Base-by-base conservation (phyloP, 306 rosid genomes). In the Lablab purpureus region DNA sequence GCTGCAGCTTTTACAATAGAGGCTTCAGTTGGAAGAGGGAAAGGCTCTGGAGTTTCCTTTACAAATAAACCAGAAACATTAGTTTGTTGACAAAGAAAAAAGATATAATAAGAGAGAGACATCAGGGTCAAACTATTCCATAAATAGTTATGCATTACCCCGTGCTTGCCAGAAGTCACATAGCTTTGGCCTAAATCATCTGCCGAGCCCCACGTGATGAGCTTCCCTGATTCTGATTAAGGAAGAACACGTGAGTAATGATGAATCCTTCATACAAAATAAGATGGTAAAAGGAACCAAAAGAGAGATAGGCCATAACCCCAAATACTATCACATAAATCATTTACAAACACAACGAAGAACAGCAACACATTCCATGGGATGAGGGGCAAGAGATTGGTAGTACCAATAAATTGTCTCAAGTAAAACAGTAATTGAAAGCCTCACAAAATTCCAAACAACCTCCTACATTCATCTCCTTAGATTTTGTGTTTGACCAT, bases 131-230 rank as follows among this genome's bases (percentile, higher is more conserved):
- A 43, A 37, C 64, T 63, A 65, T 45, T 10, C 62, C 5, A 17
- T 18, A 64, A 37, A 51, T 30, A 60, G 30, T 54, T 50, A 43
- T 63, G 55, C 76, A 73, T 74, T 89, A 92, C 97, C 96, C 96
- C 96, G 22, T 92, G 97, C 80, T 89, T 92, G 79, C 97, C 97
- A 66, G 97, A 90, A 43, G 97, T 84, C 70, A 92, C 81, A 83
- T 92, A 92, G 89, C 96, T 92, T 81, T 90, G 97, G 51, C 97
- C 97, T 71, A 92, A 83, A 86, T 92, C 97, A 84, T 89, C 96
- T 25, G 97, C 89, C 69, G 97, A 87, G 50, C 97, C 97, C 97
- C 96, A 92, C 43, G 97, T 92, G 25, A 90, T 92, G 69, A 90
- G 92, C 83, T 92, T 92, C 80, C 93, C 93, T 65, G 84, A 76